These are phyloP conservation scores for Termitomyces sp. DNA, from an alignment of 768 basidiomycete genomes.

Conservation along the genomic window DNA sequence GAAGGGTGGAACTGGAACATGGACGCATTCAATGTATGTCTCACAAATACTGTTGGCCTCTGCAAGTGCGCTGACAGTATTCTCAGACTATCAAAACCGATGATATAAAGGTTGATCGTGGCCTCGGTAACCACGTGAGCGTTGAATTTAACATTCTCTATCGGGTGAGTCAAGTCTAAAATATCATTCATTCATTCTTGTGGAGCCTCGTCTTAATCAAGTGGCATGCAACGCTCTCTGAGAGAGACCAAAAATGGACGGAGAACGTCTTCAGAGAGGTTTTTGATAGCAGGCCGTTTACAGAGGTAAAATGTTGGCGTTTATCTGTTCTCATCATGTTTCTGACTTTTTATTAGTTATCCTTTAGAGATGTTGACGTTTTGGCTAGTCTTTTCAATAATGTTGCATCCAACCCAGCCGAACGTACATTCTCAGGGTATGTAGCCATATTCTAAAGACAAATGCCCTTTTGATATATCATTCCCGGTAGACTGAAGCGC, in stretches of 20 bases:
- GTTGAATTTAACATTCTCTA: conserved; percentile 59
- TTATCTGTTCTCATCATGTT: neutral
- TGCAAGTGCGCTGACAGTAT: neutral
- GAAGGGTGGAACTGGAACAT: conserved; percentile 49
- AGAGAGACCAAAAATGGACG: conserved; percentile 46
- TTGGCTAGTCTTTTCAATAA: conserved; percentile 13
- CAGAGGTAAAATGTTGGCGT: conserved; percentile 18
- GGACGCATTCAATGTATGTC: conserved; percentile 30
- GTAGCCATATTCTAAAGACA: conserved; percentile 1
- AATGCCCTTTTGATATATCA: neutral
- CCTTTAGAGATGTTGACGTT: conserved; percentile 17
- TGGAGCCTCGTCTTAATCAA: conserved; percentile 5
- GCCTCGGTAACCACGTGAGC: conserved; percentile 60
- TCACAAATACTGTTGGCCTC: neutral
- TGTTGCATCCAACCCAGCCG: conserved; percentile 19
- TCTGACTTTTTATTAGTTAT: conserved; percentile 11
- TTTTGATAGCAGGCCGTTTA: conserved; percentile 32
- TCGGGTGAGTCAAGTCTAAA: conserved; percentile 20
- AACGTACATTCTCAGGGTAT: conserved; percentile 44
- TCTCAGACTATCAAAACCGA: conserved; percentile 28
- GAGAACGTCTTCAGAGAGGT: conserved; percentile 34
- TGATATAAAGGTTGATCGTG: conserved; percentile 33
- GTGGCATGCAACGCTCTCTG: conserved; percentile 55
- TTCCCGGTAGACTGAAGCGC: conserved; percentile 32
- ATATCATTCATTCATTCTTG: neutral